These are phyloP conservation scores for Boechera stricta DNA, from an alignment of 345 rosid genomes.

Conservation along the genomic window DNA sequence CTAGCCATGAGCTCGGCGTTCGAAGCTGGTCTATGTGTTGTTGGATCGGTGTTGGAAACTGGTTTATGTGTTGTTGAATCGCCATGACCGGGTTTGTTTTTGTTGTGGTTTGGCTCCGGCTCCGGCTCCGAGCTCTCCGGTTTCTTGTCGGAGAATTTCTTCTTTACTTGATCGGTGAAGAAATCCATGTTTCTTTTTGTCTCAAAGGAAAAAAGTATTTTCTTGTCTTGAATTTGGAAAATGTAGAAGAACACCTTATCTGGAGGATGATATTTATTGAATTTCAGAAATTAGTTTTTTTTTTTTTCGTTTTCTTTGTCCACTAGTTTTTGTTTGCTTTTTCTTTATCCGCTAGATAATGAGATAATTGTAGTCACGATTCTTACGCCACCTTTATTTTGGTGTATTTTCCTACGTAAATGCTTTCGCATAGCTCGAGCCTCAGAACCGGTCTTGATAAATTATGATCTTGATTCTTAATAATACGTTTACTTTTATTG, in stretches of 20 bases:
- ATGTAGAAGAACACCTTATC: not conserved
- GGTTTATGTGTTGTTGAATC: slow-evolving; percentile 41
- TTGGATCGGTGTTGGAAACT: slow-evolving; percentile 29
- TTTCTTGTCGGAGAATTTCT: slow-evolving; percentile 47
- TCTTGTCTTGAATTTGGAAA: slow-evolving; percentile 10
- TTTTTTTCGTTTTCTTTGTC: not conserved
- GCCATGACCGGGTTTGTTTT: slow-evolving; percentile 32
- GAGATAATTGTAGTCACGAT: slow-evolving; percentile 6
- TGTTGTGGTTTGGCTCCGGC: slow-evolving; percentile 38
- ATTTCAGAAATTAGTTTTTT: not conserved
- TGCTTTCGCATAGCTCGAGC: not conserved
- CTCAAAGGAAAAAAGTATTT: not conserved
- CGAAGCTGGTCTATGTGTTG: slow-evolving; percentile 46
- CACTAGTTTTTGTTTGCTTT: slow-evolving; percentile 15
- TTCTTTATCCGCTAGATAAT: slow-evolving; percentile 26
- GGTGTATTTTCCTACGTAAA: slow-evolving; percentile 7
- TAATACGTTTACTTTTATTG: not conserved
- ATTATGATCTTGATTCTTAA: not conserved
- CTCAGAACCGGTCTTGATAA: not conserved
- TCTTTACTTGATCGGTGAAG: slow-evolving; percentile 44
- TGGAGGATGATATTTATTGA: slow-evolving; percentile 14
- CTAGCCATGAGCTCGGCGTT: slow-evolving; percentile 64
- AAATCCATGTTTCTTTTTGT: slow-evolving; percentile 40
- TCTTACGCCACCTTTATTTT: not conserved
- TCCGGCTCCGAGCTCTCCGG: slow-evolving; percentile 28